Evolutionary conservation across 371 early-diverging fungal genomes (phyloP).

Genomic region (Circinella minor): DNA sequence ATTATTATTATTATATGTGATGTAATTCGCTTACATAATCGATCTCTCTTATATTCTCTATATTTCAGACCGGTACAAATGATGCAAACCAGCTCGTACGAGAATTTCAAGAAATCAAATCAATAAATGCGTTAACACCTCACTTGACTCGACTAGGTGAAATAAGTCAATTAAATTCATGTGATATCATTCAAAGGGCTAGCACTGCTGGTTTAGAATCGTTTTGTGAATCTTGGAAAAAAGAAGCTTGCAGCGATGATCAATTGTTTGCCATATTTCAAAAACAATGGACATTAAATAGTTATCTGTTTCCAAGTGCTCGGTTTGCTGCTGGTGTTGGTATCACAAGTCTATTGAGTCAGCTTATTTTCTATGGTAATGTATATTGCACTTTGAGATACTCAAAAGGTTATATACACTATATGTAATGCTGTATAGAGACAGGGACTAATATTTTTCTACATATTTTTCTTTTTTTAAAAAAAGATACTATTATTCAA

Average conservation of each 20-base stretch:
- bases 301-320: slow-evolving; percentile 40
- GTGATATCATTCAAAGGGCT: slow-evolving; percentile 26
- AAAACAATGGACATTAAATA: slow-evolving; percentile 30
- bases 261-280: slow-evolving; percentile 33
- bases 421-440: slow-evolving; percentile 28
- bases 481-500: slow-evolving; percentile 45
- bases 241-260: slow-evolving; percentile 29
- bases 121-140: slow-evolving; percentile 27
- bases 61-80: slow-evolving; percentile 53
- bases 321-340: slow-evolving; percentile 38
- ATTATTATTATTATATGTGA: too few species aligned
- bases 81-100: slow-evolving; percentile 51
- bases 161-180: slow-evolving; percentile 34
- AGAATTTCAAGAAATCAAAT: slow-evolving; percentile 30
- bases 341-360: slow-evolving; percentile 34
- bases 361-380: slow-evolving; percentile 50
- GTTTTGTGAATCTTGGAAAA: slow-evolving; percentile 36
- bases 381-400: too few species aligned
- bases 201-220: slow-evolving; percentile 26
- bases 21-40: too few species aligned
- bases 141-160: slow-evolving; percentile 28
- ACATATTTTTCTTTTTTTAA: too few species aligned
- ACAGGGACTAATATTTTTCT: too few species aligned
- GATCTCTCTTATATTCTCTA: background rate
- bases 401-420: too few species aligned